A percentile compares a stretch with the other conserved stretches of the same genome.
Conservation (phyloP, 2,329 filamentous ascomycete genomes). For the Neurospora crassa region DNA sequence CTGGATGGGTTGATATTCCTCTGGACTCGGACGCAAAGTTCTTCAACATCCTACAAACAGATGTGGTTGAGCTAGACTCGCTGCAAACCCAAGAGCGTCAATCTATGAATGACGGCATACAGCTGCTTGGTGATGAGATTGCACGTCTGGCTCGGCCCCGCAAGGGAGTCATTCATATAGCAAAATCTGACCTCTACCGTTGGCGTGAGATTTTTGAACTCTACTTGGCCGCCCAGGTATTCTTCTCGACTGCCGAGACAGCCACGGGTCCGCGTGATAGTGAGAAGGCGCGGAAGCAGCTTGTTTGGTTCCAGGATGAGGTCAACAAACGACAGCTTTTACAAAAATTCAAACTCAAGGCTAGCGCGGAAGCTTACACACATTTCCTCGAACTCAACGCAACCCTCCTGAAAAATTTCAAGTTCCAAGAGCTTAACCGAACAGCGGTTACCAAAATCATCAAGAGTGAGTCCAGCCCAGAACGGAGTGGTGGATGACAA, state of each 20-base stretch:
- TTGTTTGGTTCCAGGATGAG: slow-evolving; percentile 64
- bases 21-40: slow-evolving; percentile 71
- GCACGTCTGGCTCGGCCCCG: slow-evolving; percentile 52
- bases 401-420: slow-evolving; percentile 66
- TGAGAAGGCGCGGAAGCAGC: slow-evolving; percentile 53
- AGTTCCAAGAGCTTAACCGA: slow-evolving; percentile 77
- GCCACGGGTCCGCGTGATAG: slow-evolving; percentile 61
- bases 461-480: slow-evolving; percentile 51
- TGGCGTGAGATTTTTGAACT: slow-evolving; percentile 79
- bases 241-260: slow-evolving; percentile 68
- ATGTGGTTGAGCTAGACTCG: slow-evolving; percentile 58
- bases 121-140: slow-evolving; percentile 54
- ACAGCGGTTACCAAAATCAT: slow-evolving; percentile 73
- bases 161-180: slow-evolving; percentile 34
- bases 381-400: slow-evolving; percentile 66
- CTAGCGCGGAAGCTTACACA: slow-evolving; percentile 54
- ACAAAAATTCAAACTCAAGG: slow-evolving; percentile 53
- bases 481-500: neutral
- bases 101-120: slow-evolving; percentile 53
- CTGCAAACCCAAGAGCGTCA: slow-evolving; percentile 59
- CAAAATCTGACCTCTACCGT: slow-evolving; percentile 57
- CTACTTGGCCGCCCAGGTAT: slow-evolving; percentile 70
- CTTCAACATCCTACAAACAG: slow-evolving; percentile 64
- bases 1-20: slow-evolving; percentile 57
- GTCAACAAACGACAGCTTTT: slow-evolving; percentile 50